Evolutionary conservation across 306 rosid species (phyloP).

Genomic region (Elaeagnus macrophylla): DNA sequence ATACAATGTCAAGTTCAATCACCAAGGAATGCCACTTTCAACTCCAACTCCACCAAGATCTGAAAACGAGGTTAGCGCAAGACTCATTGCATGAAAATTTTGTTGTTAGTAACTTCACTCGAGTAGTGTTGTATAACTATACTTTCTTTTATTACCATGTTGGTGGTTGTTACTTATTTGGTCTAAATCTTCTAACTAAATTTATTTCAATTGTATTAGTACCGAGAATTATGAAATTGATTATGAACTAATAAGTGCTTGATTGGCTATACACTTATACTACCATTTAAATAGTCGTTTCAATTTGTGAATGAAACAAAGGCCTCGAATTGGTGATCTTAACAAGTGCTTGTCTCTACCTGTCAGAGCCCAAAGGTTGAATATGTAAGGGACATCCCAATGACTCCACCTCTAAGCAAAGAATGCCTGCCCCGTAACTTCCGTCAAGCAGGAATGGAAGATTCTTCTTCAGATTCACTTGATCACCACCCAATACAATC

Average conservation of each 20-base stretch:
- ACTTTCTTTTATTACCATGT: no score
- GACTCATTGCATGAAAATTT: slow-evolving; percentile 6
- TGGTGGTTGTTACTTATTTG: background rate
- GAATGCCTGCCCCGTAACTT: slow-evolving; percentile 50
- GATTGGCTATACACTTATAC: background rate
- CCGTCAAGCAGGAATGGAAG: slow-evolving; percentile 56
- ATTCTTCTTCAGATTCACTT: slow-evolving; percentile 78
- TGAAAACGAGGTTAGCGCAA: slow-evolving; percentile 67
- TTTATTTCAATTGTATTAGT: background rate
- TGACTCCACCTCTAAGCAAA: slow-evolving; percentile 72
- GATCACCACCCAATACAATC: slow-evolving; percentile 53
- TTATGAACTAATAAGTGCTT: background rate
- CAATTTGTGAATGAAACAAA: no score
- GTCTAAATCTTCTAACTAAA: background rate
- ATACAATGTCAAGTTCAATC: slow-evolving; percentile 88
- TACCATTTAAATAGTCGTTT: no score
- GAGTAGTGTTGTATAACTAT: slow-evolving; percentile 1
- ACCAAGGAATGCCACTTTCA: slow-evolving; percentile 73
- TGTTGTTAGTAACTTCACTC: slow-evolving; percentile 7
- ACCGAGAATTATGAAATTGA: no score
- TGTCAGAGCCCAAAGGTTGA: slow-evolving; percentile 70
- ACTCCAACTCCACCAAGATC: slow-evolving; percentile 89
- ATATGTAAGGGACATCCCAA: slow-evolving; percentile 80
- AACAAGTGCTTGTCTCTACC: slow-evolving; percentile 1
- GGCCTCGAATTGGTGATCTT: background rate